Evolutionary conservation across 495 filamentous ascomycete species (phyloP).

Genomic region (Penicillium psychrofluorescens): DNA sequence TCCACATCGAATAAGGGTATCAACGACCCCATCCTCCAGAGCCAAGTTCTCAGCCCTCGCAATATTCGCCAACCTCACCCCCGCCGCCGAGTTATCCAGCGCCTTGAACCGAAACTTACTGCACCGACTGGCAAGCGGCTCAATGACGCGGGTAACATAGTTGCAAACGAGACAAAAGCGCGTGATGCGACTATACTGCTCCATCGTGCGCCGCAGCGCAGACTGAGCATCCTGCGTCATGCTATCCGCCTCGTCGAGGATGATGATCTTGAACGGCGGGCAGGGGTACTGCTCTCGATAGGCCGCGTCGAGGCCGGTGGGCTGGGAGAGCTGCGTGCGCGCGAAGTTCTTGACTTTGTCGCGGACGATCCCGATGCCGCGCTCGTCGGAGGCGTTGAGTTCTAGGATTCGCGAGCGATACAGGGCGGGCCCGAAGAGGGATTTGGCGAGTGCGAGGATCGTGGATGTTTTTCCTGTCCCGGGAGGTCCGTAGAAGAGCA

Average conservation of each 20-base stretch:
- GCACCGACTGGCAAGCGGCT: slow-evolving; percentile 83
- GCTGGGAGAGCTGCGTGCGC: slow-evolving; percentile 82
- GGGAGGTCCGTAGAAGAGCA: slow-evolving; percentile 98
- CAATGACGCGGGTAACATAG: slow-evolving; percentile 96
- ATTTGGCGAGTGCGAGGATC: slow-evolving; percentile 91
- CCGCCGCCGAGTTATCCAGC: slow-evolving; percentile 75
- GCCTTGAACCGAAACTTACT: slow-evolving; percentile 98
- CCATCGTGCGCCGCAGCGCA: slow-evolving; percentile 90
- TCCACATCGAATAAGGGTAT: slow-evolving; percentile 75
- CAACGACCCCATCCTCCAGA: slow-evolving; percentile 70
- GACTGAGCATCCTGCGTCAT: slow-evolving; percentile 99
- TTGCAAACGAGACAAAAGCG: slow-evolving; percentile 97
- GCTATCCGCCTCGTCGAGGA: slow-evolving; percentile 93
- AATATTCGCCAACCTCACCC: slow-evolving; percentile 69
- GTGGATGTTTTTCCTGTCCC: slow-evolving; percentile 99
- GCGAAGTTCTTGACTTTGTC: slow-evolving; percentile 99
- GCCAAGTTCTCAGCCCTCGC: slow-evolving; percentile 65
- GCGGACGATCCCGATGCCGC: slow-evolving; percentile 93
- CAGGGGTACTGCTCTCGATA: slow-evolving; percentile 80
- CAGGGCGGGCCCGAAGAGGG: slow-evolving; percentile 93
- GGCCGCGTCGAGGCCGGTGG: slow-evolving; percentile 51
- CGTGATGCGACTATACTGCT: slow-evolving; percentile 93
- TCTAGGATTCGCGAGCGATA: slow-evolving; percentile 92
- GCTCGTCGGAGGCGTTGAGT: slow-evolving; percentile 98
- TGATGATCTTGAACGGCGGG: slow-evolving; percentile 96